Percentiles rank a stretch among this genome's conserved stretches.
phyloP scores from a whole-genome alignment of 2,329 filamentous ascomycete species.

The Colletotrichum limetticola region DNA sequence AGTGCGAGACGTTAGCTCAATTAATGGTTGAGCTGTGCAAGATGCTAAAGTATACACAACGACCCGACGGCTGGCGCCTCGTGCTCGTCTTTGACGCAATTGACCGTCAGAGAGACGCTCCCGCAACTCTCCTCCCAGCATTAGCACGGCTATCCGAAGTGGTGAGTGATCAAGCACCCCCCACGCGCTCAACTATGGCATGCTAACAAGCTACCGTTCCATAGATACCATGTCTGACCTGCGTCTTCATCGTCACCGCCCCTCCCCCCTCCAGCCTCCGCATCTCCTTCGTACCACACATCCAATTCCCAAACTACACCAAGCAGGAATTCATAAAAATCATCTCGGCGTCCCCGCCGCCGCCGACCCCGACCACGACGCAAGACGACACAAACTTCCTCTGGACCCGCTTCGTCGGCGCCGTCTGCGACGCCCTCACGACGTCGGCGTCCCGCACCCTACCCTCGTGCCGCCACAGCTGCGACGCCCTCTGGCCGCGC shows the following conservation, averaged over 20 bases:
- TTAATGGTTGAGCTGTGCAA: slow-evolving; percentile 78
- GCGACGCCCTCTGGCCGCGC: slow-evolving; percentile 81
- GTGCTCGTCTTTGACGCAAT: slow-evolving; percentile 89
- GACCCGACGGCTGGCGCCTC: slow-evolving; percentile 66
- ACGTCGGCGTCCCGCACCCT: slow-evolving; percentile 85
- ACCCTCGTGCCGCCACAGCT: slow-evolving; percentile 75
- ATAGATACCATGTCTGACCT: slow-evolving; percentile 82
- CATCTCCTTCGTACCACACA: slow-evolving; percentile 71
- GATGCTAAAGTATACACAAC: slow-evolving; percentile 62
- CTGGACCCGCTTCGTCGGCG: slow-evolving; percentile 83
- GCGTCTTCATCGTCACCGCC: slow-evolving; percentile 80
- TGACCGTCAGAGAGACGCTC: slow-evolving; percentile 84
- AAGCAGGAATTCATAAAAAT: slow-evolving; percentile 84
- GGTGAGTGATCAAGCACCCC: slow-evolving; percentile 58
- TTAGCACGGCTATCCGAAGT: slow-evolving; percentile 84
- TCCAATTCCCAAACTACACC: slow-evolving; percentile 87
- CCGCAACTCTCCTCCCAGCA: slow-evolving; percentile 81
- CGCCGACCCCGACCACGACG: slow-evolving; percentile 60
- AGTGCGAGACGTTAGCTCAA: slow-evolving; percentile 84
- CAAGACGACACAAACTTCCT: slow-evolving; percentile 71
- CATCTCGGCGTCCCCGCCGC: slow-evolving; percentile 65
- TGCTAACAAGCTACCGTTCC: slow-evolving; percentile 19
- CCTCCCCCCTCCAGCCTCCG: slow-evolving; percentile 78
- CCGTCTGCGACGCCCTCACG: slow-evolving; percentile 87
- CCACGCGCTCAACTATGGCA: not conserved